Evolutionary conservation across 1,284 basidiomycete genomes (phyloP), one percentile per base, ranked within the genome.

Genomic region (Wolfiporia cocos): DNA sequence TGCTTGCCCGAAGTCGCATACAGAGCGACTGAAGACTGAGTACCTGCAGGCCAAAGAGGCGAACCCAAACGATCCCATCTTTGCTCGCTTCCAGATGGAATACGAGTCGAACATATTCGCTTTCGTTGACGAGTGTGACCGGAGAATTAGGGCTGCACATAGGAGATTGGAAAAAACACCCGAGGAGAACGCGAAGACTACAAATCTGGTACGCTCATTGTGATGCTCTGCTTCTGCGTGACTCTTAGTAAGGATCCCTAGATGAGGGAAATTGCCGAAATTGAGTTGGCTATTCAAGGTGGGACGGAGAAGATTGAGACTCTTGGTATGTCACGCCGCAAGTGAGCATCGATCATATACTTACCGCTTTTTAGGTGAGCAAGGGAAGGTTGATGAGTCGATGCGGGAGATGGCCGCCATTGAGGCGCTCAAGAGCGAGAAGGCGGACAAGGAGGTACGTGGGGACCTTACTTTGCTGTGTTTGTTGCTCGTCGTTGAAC

Each of bases 231-330:
- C 22, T 3, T 17, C 11, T 11, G 5, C 29, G 19, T 14, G 14
- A n/a, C n/a, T 34, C 23, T 15, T 22, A 28, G 7, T 21, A 43
- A 46, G 19, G 18, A 10, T 7, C 6, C 29, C 17, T 53, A 92
- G 89, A 99, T 99, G 93, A 80, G 93, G 54, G 96, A 99, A 77
- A 98, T 99, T 66, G 92, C 91, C 47, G 96, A 99, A 71, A 96
- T 99, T 60, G 95, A 99, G 71, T 71, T 97, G 50, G 94, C 96
- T 43, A 97, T 98, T 59, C 93, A 98, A 67, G 93, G 92, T 51
- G 94, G 93, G 36, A 99, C 95, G 42, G 90, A 94, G 63, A 98
- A 98, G 73, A 97, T 99, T 55, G 96, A 99, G 69, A 76, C 81
- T 26, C 72, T 99, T 22, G 96, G 92, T 83, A 47, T 2, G 58